Evolutionary conservation across 208 protist genomes (phyloP).

Genomic region (Wallacemonas sp.): DNA sequence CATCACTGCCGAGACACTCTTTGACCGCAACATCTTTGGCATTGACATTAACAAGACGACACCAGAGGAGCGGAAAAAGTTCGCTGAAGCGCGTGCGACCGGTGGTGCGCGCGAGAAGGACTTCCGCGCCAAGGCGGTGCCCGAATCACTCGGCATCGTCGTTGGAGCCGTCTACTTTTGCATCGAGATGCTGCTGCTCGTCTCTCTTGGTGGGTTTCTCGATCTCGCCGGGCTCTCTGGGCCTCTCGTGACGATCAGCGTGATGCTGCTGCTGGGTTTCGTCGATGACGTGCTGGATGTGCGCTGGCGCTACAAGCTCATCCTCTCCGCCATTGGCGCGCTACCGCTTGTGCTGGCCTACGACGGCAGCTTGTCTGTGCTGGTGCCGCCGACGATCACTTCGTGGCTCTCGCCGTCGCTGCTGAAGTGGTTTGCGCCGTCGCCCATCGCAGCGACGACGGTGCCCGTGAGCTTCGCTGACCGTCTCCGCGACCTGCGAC

Average conservation of each 20-base stretch:
- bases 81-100: slow-evolving; percentile 39
- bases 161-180: slow-evolving; percentile 77
- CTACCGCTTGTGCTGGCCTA: slow-evolving; percentile 95
- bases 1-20: slow-evolving; percentile 51
- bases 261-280: slow-evolving; percentile 99
- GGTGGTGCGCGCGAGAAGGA: slow-evolving; percentile 24
- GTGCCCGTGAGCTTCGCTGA: slow-evolving; percentile 16
- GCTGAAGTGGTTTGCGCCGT: slow-evolving; percentile 3
- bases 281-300: slow-evolving; percentile 99
- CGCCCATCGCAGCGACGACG: slow-evolving; percentile 22
- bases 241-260: slow-evolving; percentile 94
- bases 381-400: slow-evolving; percentile 79
- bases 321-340: slow-evolving; percentile 95
- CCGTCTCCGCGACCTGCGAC: slow-evolving; percentile 5
- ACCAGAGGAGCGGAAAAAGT: slow-evolving; percentile 44
- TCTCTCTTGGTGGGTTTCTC: slow-evolving; percentile 28
- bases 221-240: slow-evolving; percentile 54
- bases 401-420: slow-evolving; percentile 16
- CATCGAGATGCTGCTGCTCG: slow-evolving; percentile 49
- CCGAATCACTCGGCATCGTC: slow-evolving; percentile 82
- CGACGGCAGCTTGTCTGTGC: slow-evolving; percentile 84
- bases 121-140: slow-evolving; percentile 39
- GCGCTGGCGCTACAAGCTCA: slow-evolving; percentile 97
- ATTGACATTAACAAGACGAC: slow-evolving; percentile 97
- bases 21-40: slow-evolving; percentile 89